phyloP scores from a whole-genome alignment of 2,329 filamentous ascomycete genomes.

The Phaeophleospora eucalypticola region DNA sequence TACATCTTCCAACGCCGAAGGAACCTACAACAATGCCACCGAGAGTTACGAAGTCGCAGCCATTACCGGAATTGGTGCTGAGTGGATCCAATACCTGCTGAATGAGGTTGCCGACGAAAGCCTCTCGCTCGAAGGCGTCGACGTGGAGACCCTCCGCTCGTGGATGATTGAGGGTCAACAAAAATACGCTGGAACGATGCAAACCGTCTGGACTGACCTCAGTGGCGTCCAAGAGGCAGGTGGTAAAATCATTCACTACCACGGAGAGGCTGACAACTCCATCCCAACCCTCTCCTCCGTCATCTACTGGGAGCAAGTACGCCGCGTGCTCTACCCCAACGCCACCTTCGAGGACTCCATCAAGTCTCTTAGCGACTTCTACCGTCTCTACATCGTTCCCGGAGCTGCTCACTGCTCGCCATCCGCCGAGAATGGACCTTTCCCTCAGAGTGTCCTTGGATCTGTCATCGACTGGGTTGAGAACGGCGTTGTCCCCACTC shows the following conservation, averaged over 20 bases:
- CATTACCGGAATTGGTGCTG: conserved; percentile 33
- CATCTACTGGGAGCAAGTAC: conserved; percentile 53
- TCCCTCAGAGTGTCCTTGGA: conserved; percentile 44
- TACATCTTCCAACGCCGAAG: conserved; percentile 8
- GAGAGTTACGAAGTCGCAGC: conserved; percentile 28
- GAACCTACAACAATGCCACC: conserved; percentile 30
- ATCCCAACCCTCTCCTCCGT: conserved; percentile 52
- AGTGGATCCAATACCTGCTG: conserved; percentile 41
- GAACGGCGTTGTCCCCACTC: conserved; percentile 8
- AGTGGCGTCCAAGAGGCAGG: conserved; percentile 47
- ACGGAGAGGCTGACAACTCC: conserved; percentile 53
- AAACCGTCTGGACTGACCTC: conserved; percentile 52
- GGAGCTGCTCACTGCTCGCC: conserved; percentile 50
- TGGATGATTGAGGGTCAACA: conserved; percentile 51
- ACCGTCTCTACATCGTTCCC: conserved; percentile 52
- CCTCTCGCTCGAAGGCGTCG: conserved; percentile 43
- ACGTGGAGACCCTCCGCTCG: conserved; percentile 52
- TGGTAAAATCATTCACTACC: conserved; percentile 56
- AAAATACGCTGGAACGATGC: conserved; percentile 48
- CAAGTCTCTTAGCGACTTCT: conserved; percentile 44
- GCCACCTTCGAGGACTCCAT: conserved; percentile 28
- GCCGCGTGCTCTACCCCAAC: conserved; percentile 47
- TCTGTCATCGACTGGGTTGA: conserved; percentile 20
- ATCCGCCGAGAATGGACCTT: conserved; percentile 28
- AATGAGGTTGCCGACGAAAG: conserved; percentile 33